These are phyloP conservation scores for Anaeromyces robustus DNA, from an alignment of 192 early-diverging fungal species.

Conservation along the genomic window DNA sequence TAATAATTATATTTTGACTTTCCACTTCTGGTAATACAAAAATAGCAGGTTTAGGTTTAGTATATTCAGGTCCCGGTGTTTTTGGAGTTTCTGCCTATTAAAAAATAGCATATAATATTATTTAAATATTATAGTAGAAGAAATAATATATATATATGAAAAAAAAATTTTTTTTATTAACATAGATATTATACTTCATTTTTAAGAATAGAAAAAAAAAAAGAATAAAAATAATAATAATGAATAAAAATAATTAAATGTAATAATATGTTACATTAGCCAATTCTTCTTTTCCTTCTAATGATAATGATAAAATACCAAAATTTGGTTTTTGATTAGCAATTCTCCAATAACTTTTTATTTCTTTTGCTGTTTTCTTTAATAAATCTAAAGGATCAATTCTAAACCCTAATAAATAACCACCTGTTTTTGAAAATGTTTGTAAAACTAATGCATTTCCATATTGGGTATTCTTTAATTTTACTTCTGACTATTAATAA, in stretches of 20 bases:
- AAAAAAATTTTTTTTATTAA: no score
- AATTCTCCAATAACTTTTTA: not conserved
- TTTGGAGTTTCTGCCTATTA: not conserved
- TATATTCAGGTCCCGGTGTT: not conserved
- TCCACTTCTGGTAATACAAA: not conserved
- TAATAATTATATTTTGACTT: not conserved
- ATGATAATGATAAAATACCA: not conserved
- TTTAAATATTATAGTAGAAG: no score
- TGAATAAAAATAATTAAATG: no score
- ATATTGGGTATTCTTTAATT: not conserved
- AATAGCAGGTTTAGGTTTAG: not conserved
- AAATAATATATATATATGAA: no score
- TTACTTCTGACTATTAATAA: not conserved
- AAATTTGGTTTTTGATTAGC: not conserved
- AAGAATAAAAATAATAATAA: no score
- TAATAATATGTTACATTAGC: no score
- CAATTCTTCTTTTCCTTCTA: not conserved
- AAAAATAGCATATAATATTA: no score
- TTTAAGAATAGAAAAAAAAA: no score
- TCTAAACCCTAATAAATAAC: not conserved
- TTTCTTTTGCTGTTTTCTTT: not conserved
- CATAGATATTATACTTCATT: no score
- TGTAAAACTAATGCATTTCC: not conserved
- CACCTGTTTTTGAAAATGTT: not conserved
- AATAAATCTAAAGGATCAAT: not conserved